A percentile compares a stretch with the other conserved stretches of the same genome.
These are phyloP conservation scores for Phytophthora litchii DNA, from an alignment of 352 stramenopile species.

Conservation along the genomic window DNA sequence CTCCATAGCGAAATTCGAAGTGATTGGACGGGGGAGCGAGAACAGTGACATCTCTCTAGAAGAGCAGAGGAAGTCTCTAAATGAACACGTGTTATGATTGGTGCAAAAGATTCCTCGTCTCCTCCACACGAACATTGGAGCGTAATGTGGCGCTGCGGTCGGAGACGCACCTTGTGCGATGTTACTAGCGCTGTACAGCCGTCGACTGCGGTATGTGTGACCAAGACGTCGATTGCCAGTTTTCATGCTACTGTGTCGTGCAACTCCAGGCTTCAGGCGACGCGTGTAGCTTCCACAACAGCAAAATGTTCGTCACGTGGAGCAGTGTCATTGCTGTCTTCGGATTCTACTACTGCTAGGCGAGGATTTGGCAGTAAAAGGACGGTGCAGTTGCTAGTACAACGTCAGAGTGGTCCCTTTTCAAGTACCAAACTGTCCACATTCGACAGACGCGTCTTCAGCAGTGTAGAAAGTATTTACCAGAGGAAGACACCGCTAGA, in stretches of 20 bases:
- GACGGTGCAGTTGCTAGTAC: background rate
- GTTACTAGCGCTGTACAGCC: slow-evolving; percentile 21
- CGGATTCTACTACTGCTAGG: slow-evolving; percentile 1
- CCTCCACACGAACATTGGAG: slow-evolving; percentile 11
- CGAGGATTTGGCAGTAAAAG: slow-evolving; percentile 6
- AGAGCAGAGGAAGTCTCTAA: slow-evolving; percentile 8
- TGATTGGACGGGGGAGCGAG: slow-evolving; percentile 34
- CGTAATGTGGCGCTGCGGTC: slow-evolving; percentile 37
- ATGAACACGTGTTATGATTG: slow-evolving; percentile 17
- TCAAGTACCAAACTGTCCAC: background rate
- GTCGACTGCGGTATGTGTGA: background rate
- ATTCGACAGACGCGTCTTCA: slow-evolving; percentile 23
- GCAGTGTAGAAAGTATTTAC: slow-evolving; percentile 83
- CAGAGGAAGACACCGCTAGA: slow-evolving; percentile 91
- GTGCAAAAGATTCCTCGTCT: slow-evolving; percentile 5
- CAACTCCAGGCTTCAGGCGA: slow-evolving; percentile 3
- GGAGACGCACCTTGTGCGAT: slow-evolving; percentile 29
- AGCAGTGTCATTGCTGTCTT: slow-evolving; percentile 1
- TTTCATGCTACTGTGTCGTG: background rate
- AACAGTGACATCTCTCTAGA: slow-evolving; percentile 54
- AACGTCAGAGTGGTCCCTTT: slow-evolving; percentile 7
- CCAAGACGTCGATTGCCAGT: background rate
- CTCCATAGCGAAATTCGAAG: slow-evolving; percentile 29
- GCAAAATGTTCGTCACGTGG: slow-evolving; percentile 1
- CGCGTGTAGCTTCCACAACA: slow-evolving; percentile 3